These are phyloP conservation scores for Mentha longifolia DNA, from an alignment of 257 asterid species.

Conservation along the genomic window DNA sequence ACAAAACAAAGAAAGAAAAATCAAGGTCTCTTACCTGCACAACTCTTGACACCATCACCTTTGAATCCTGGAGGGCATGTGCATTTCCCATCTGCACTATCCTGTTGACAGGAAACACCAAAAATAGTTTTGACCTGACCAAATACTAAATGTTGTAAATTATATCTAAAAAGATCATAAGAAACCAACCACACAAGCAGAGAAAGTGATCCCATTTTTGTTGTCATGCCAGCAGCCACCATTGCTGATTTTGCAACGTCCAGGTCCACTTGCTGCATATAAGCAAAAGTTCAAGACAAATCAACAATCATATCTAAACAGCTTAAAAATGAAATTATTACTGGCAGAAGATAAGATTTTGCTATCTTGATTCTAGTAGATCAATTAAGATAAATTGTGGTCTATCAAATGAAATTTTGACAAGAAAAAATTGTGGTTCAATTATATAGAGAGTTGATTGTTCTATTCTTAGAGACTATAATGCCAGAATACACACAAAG, in stretches of 20 bases:
- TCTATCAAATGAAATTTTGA: background rate
- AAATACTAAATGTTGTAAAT: constrained; percentile 13
- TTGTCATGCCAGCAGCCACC: constrained; percentile 96
- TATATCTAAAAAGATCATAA: constrained; percentile 1
- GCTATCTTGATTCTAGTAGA: too few relatives aligned
- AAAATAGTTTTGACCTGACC: constrained; percentile 7
- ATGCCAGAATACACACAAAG: constrained; percentile 1
- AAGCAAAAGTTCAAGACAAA: constrained; percentile 22
- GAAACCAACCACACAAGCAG: constrained; percentile 84
- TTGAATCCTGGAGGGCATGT: constrained; percentile 80
- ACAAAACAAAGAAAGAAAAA: background rate
- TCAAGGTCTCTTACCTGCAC: constrained; percentile 61
- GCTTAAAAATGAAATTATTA: too few relatives aligned
- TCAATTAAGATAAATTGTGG: background rate
- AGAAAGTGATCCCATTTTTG: constrained; percentile 58
- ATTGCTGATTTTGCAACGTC: constrained; percentile 78
- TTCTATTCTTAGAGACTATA: background rate
- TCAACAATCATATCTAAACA: background rate
- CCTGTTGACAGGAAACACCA: constrained; percentile 48
- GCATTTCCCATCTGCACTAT: constrained; percentile 70
- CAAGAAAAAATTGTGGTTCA: background rate
- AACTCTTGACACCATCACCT: constrained; percentile 81
- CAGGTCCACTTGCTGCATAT: constrained; percentile 55
- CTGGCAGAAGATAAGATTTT: too few relatives aligned
- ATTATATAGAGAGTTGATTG: background rate